Base-by-base conservation (phyloP, 495 filamentous ascomycete species). In the Annulohypoxylon stygium region DNA sequence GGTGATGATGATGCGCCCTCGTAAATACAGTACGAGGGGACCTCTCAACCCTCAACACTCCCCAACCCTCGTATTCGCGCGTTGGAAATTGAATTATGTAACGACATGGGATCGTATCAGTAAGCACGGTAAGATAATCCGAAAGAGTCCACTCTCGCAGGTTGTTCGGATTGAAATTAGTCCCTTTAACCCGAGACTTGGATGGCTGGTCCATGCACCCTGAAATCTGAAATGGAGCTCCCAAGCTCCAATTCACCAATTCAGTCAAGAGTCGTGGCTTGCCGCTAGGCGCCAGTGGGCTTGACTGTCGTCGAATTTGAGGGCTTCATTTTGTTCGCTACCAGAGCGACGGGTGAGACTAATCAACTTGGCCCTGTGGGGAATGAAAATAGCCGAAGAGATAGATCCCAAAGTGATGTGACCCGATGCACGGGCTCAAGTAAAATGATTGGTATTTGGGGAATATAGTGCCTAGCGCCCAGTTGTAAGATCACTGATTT, bases 311-410 rank as follows among this genome's bases (percentile, higher is more conserved):
- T 74, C 71, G 71, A 69, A 70, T 74, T 74, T 67, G 71, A 70
- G 36, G 67, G 54, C 71, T 67, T 74, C 66, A 51, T 74, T 70
- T 39, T 60, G 47, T 66, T 74, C 71, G 71, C 71, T 74, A 74
- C 71, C 71, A 74, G 26, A 74, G 63, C 69, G 71, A 74, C 71
- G 71, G 71, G 71, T 70, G 66, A 74, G 71, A 74, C 71, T 74
- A 74, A 69, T 67, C 66, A 74, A 74, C 71, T 74, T 70, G 67
- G 67, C 62, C 62, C 71, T 70, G 71, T 70, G 71, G 71, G 71
- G 71, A 67, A 70, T 53, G 47, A 70, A 74, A 74, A 70, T 70
- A 74, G 63, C 67, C 71, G 71, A 74, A 74, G 26, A 74, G 62
- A 68, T 62, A 74, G 63, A 70, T 65, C 67, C 67, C 43, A 69